Base-by-base conservation (phyloP, 2,329 filamentous ascomycete species). In the Aspergillus texensis region DNA sequence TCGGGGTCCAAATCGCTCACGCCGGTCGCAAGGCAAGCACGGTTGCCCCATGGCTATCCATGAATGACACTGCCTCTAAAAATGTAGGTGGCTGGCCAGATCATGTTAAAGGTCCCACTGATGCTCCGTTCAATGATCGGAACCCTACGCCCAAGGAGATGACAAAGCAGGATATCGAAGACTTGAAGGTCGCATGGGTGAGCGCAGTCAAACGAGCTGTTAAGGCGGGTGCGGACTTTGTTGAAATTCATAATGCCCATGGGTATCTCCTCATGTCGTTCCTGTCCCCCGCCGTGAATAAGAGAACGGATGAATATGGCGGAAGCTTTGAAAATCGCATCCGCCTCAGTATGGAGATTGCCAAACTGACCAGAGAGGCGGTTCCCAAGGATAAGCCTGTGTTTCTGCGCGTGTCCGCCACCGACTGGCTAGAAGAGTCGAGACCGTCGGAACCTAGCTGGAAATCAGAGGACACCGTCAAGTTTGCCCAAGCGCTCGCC, bases 1-100 rank as follows among this genome's bases (percentile, higher is more conserved):
- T 92, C 57, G 92, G 86, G 57, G 89, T 96, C 65, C 93, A 97
- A 81, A 84, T 96, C 5, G 91, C 82, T 1, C 93, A 97, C 73
- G 93, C 92, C 0, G 93, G 93, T 9, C 77, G 86, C 41, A 89
- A 89, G 70, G 85, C 86, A 3, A 83, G 80, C 66, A 86, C 84
- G 1, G 82, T 88, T 4, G 84, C 86, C 0, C 86, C 86, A 0
- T 82, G 78, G 78, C 59, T 81, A 6, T 73, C 73, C 0, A 67
- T 65, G 30, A 67, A 63, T 4, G 71, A 70, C 19, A 68, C 66
- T 12, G 76, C 90, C 0, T 79, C 79, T 0, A 79, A 83, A 59
- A 83, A 83, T 16, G 76, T 83, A 14, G 83, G 83, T 56, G 87
- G 86, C 57, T 83, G 84, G 82, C 77, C 85, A 57, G 74, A 84